Conservation (phyloP, 163 green algal species). For the Volvox carteri region DNA sequence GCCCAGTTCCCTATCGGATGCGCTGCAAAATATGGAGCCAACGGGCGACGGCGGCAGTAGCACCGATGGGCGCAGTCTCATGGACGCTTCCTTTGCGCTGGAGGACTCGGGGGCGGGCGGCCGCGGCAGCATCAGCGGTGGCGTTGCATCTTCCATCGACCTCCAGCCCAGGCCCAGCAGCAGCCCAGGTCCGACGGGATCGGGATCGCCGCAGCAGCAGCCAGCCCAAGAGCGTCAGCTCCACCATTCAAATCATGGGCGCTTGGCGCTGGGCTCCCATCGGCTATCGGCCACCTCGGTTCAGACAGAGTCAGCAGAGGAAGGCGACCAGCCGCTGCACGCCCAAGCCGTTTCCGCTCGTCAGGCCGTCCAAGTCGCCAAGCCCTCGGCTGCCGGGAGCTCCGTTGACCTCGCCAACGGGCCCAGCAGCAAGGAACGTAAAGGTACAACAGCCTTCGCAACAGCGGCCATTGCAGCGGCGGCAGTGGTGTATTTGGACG, state of each 20-base stretch:
- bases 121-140: slow-evolving; percentile 33
- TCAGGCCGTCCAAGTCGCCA: background rate
- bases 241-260: background rate
- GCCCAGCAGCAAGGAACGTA: too few species aligned
- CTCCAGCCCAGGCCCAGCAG: slow-evolving; percentile 22
- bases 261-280: slow-evolving; percentile 1
- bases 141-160: slow-evolving; percentile 30
- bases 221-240: background rate
- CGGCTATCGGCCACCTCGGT: background rate
- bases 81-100: slow-evolving; percentile 41
- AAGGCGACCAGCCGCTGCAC: background rate
- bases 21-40: background rate
- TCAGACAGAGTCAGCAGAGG: background rate
- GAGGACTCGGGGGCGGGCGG: slow-evolving; percentile 21
- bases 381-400: background rate
- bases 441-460: too few species aligned
- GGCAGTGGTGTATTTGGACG: background rate
- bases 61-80: slow-evolving; percentile 23
- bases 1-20: background rate
- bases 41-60: slow-evolving; percentile 13
- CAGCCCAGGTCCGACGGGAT: background rate
- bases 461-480: too few species aligned
- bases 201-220: background rate
- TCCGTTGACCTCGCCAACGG: background rate
- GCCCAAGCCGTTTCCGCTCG: background rate